These are phyloP conservation scores for Cryphonectria carpinicola DNA, from an alignment of 2,329 filamentous ascomycete genomes.

Conservation along the genomic window DNA sequence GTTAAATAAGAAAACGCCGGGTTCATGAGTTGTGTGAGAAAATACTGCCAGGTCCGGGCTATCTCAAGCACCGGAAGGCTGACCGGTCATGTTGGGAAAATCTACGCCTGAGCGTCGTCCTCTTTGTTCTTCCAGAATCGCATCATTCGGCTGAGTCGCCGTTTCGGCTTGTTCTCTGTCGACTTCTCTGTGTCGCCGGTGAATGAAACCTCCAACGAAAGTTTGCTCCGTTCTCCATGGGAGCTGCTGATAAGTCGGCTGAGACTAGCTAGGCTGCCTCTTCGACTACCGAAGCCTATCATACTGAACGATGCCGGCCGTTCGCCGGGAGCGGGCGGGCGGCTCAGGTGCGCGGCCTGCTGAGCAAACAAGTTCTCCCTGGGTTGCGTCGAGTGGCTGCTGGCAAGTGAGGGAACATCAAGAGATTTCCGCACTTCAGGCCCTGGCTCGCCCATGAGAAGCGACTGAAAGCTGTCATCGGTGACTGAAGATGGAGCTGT, in stretches of 20 bases:
- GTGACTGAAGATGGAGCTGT: constrained; percentile 75
- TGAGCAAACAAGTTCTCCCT: constrained; percentile 62
- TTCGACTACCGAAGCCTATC: constrained; percentile 67
- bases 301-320: constrained; percentile 66
- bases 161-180: constrained; percentile 64
- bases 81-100: not conserved
- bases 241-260: constrained; percentile 76
- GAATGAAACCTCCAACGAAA: constrained; percentile 68
- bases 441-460: constrained; percentile 73
- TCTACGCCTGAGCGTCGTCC: constrained; percentile 23
- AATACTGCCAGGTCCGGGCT: constrained; percentile 17
- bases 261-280: constrained; percentile 76
- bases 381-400: constrained; percentile 77
- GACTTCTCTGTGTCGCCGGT: constrained; percentile 59
- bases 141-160: constrained; percentile 74
- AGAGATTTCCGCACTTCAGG: constrained; percentile 71
- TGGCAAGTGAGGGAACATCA: constrained; percentile 75
- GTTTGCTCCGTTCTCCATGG: constrained; percentile 74
- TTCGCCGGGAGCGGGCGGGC: constrained; percentile 55
- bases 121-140: constrained; percentile 76
- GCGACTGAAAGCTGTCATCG: constrained; percentile 73
- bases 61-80: constrained; percentile 29
- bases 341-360: constrained; percentile 51
- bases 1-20: constrained; percentile 37
- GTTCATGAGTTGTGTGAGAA: constrained; percentile 32